Evolutionary conservation across 148 eudicot species (phyloP).

Genomic region (Agrostemma githago): DNA sequence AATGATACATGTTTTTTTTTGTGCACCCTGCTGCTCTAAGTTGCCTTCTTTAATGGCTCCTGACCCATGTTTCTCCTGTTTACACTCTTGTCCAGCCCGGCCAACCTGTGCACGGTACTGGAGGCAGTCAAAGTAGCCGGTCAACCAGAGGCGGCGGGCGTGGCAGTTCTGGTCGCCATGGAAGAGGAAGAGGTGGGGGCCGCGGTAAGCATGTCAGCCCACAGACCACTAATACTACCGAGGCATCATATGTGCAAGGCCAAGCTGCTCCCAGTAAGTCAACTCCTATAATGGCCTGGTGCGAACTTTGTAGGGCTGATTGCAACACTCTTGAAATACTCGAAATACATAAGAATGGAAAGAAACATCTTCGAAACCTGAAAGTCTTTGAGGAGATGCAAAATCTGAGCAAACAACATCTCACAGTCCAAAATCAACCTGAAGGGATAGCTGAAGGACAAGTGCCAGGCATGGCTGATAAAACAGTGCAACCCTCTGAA

Average conservation of each 20-base stretch:
- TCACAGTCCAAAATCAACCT: slow-evolving; percentile 20
- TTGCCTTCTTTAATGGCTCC: slow-evolving; percentile 3
- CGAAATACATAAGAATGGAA: slow-evolving; percentile 70
- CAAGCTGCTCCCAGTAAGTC: slow-evolving; percentile 31
- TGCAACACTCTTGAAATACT: slow-evolving; percentile 64
- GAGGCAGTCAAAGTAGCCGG: slow-evolving; percentile 24
- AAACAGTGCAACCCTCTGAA: slow-evolving; percentile 22
- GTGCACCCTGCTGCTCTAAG: background rate
- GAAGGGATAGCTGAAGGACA: slow-evolving; percentile 24
- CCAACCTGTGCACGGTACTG: slow-evolving; percentile 32
- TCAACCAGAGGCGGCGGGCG: slow-evolving; percentile 31
- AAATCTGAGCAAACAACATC: slow-evolving; percentile 31
- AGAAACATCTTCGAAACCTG: slow-evolving; percentile 54
- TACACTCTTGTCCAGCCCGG: slow-evolving; percentile 34
- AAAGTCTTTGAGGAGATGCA: slow-evolving; percentile 46
- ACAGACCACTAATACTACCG: slow-evolving; percentile 16
- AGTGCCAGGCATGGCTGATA: slow-evolving; percentile 19
- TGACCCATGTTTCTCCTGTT: slow-evolving; percentile 4
- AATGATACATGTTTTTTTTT: background rate
- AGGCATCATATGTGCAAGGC: slow-evolving; percentile 18
- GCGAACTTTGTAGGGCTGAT: slow-evolving; percentile 70
- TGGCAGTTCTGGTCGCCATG: slow-evolving; percentile 36
- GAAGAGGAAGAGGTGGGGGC: slow-evolving; percentile 54
- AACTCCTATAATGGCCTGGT: slow-evolving; percentile 34
- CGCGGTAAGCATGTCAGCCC: slow-evolving; percentile 28